Base-by-base conservation (phyloP, 371 early-diverging fungal genomes). In the Mycotypha africana region DNA sequence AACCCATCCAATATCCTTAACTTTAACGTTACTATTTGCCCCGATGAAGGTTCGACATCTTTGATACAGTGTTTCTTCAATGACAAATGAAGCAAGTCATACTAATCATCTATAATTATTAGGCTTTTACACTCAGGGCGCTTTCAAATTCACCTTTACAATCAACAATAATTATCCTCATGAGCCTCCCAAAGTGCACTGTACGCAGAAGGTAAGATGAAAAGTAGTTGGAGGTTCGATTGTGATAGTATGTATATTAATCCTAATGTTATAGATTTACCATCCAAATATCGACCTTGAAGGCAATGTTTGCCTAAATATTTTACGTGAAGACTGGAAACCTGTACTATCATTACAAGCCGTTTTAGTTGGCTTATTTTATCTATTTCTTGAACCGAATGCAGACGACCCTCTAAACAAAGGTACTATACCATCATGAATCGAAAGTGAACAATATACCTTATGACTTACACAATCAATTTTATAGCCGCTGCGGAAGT, bases 351-450 rank as follows among this genome's bases (percentile, higher is more conserved):
- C 93, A 51, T 77, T 99, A 49, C 91, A 94, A 62, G 86, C 98
- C 31, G 89, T 99, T 26, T 63, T 99, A 38, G 86, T 99, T 35
- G 98, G 98, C 7, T 74, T 99, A 47, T 92, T 94, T 60, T 92
- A 94, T 57, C 69, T 99, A 31, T 89, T 99, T 53, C 65, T 93
- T 53, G 99, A 97, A 50, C 99, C 99, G 0, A 99, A 99, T 67
- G 93, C 99, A 0, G 92, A 96, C 35, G 99, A 99, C 78, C 99
- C 99, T 38, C 79, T 99, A 28, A 97, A 99, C 81, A 96, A 92
- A 69, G 74, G 84, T 80, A 65, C 43, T 34, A n/a, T 34, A 12
- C 2, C 32, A 46, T n/a, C 20, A 16, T 7, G 7, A 28, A 28
- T 20, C 16, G 25, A 24, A 21, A 17, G 17, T 4, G 4, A n/a